phyloP scores from a whole-genome alignment of 2,329 filamentous ascomycete species.

The Tolypocladium capitatum region DNA sequence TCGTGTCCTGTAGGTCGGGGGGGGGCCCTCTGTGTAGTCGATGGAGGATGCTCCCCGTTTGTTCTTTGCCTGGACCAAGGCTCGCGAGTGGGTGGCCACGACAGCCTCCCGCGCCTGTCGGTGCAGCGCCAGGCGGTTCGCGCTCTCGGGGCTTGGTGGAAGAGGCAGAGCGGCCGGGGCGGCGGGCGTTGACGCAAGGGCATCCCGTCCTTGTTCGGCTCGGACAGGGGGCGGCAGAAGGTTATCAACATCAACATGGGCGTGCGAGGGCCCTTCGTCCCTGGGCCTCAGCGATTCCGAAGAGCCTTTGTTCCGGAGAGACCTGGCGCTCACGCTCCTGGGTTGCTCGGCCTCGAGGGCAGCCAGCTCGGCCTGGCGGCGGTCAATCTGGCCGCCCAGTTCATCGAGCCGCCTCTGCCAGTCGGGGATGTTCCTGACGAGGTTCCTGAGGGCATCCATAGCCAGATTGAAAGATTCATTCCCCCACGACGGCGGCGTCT shows the following conservation, averaged over 20 bases:
- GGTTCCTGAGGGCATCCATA: constrained; percentile 43
- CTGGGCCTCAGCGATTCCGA: constrained; percentile 39
- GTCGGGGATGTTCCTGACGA: constrained; percentile 42
- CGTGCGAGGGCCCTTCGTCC: constrained; percentile 24
- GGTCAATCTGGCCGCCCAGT: constrained; percentile 45
- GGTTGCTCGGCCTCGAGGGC: constrained; percentile 22
- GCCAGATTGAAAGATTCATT: constrained; percentile 22
- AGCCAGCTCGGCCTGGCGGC: constrained; percentile 48
- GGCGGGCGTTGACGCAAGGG: constrained; percentile 2
- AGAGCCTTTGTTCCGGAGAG: constrained; percentile 37
- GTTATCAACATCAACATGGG: constrained; percentile 8
- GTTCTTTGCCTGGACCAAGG: constrained; percentile 34
- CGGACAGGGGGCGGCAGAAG: neutral
- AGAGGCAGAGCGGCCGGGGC: constrained; percentile 12
- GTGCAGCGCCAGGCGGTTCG: constrained; percentile 8
- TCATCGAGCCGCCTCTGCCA: constrained; percentile 48
- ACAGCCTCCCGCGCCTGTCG: constrained; percentile 31
- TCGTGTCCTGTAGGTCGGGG: constrained; percentile 51
- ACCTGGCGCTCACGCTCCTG: constrained; percentile 21
- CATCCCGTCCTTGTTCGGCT: constrained; percentile 2
- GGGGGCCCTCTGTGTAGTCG: constrained; percentile 32
- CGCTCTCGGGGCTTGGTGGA: constrained; percentile 10
- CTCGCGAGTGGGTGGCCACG: constrained; percentile 30
- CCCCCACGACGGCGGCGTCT: constrained; percentile 15
- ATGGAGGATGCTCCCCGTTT: constrained; percentile 38